These are phyloP conservation scores for Cutaneotrichosporon cavernicola DNA, from an alignment of 1,284 basidiomycete genomes.

Conservation along the genomic window DNA sequence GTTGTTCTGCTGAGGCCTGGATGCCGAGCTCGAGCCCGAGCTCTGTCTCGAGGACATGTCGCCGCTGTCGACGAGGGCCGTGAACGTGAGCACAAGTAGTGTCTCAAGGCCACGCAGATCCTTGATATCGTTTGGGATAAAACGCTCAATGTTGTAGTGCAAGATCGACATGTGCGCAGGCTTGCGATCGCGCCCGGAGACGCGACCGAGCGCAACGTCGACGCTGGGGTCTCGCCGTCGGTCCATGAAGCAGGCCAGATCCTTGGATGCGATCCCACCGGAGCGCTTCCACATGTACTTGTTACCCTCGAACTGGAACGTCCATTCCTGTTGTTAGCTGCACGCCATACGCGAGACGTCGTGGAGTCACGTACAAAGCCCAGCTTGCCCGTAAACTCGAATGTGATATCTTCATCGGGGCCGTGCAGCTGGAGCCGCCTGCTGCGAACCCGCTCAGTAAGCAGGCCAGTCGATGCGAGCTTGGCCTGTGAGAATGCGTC, in stretches of 20 bases:
- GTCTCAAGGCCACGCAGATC: slow-evolving; percentile 50
- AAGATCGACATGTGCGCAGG: slow-evolving; percentile 46
- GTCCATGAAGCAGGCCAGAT: slow-evolving; percentile 49
- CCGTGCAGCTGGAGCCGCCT: slow-evolving; percentile 48
- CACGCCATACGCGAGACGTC: not conserved
- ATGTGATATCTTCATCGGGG: slow-evolving; percentile 46
- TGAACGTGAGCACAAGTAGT: slow-evolving; percentile 31
- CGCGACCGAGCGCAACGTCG: slow-evolving; percentile 41
- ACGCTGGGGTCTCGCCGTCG: slow-evolving; percentile 50
- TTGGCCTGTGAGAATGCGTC: slow-evolving; percentile 45
- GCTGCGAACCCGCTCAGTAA: slow-evolving; percentile 38
- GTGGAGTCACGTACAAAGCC: slow-evolving; percentile 14
- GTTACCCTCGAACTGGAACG: slow-evolving; percentile 49
- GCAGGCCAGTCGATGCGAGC: slow-evolving; percentile 41
- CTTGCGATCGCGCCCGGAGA: slow-evolving; percentile 35
- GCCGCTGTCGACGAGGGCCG: not conserved
- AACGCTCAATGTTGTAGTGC: slow-evolving; percentile 53
- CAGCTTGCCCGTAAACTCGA: slow-evolving; percentile 47
- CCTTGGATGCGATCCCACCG: slow-evolving; percentile 34
- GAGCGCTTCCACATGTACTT: slow-evolving; percentile 49
- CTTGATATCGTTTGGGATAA: slow-evolving; percentile 42
- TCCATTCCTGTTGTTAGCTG: slow-evolving; percentile 40
- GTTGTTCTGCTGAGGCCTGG: not conserved
- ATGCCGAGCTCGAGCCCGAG: slow-evolving; percentile 1
- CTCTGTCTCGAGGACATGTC: not conserved